phyloP scores from a whole-genome alignment of 2,329 filamentous ascomycete species.

The Ascocoryne sarcoides region DNA sequence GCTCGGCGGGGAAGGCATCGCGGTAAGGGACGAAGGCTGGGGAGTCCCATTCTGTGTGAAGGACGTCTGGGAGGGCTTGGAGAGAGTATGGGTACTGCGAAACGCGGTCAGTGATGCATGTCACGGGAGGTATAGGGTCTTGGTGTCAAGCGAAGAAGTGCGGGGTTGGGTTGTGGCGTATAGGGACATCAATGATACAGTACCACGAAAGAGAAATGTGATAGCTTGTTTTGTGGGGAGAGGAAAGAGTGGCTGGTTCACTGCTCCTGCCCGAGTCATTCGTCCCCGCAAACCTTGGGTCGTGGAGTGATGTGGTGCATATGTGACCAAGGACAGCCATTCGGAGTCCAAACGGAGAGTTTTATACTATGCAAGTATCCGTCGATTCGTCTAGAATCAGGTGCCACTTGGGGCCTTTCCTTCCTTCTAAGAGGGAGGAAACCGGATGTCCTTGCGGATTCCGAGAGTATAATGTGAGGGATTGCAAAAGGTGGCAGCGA shows the following conservation, averaged over 20 bases:
- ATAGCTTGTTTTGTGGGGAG: neutral
- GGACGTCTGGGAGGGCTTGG: slow-evolving; percentile 51
- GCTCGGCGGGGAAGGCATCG: slow-evolving; percentile 60
- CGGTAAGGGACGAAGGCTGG: slow-evolving; percentile 58
- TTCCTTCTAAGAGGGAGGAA: too few relatives aligned
- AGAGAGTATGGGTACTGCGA: slow-evolving; percentile 70
- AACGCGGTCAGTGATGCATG: slow-evolving; percentile 1
- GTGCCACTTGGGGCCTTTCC: neutral
- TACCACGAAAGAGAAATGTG: too few relatives aligned
- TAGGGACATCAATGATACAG: too few relatives aligned
- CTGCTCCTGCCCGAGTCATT: slow-evolving; percentile 3
- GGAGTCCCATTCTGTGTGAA: slow-evolving; percentile 59
- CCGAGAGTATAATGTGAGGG: too few relatives aligned
- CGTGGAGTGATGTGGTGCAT: slow-evolving; percentile 1
- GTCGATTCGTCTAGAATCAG: neutral
- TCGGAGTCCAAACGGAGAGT: slow-evolving; percentile 4
- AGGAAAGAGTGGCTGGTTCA: neutral
- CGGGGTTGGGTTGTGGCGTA: slow-evolving; percentile 11
- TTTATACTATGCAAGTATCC: neutral
- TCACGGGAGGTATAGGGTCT: too few relatives aligned
- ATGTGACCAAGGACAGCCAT: slow-evolving; percentile 10
- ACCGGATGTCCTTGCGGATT: neutral
- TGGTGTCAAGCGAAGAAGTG: slow-evolving; percentile 2
- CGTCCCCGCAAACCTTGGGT: slow-evolving; percentile 10
- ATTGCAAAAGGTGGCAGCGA: slow-evolving; percentile 1